These are phyloP conservation scores for Chlamydomonas urium DNA, from an alignment of 139 green algal genomes.

Conservation along the genomic window DNA sequence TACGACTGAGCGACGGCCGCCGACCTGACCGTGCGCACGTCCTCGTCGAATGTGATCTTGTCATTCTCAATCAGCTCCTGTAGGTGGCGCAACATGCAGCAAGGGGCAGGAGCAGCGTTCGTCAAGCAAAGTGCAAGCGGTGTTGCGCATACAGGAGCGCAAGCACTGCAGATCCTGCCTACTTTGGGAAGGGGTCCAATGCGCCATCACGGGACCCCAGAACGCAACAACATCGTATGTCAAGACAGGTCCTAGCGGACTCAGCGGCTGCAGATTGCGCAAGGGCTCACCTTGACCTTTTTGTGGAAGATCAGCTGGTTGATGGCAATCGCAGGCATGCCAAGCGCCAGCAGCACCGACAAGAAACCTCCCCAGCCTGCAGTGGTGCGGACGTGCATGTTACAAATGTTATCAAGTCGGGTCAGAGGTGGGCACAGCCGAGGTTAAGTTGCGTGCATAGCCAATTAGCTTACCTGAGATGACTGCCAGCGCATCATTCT, in stretches of 20 bases:
- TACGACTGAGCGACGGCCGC: too few relatives aligned
- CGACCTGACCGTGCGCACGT: not conserved
- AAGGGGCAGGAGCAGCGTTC: not conserved
- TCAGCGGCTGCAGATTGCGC: too few relatives aligned
- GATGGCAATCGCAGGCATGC: conserved; percentile 9
- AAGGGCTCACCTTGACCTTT: conserved; percentile 4
- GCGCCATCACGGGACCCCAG: not conserved
- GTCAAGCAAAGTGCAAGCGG: not conserved
- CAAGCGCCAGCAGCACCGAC: not conserved
- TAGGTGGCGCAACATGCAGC: not conserved
- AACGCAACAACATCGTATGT: not conserved
- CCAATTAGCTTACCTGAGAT: too few relatives aligned
- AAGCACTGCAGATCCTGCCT: not conserved
- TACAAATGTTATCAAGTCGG: too few relatives aligned
- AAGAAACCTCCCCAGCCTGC: conserved; percentile 13
- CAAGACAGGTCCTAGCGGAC: too few relatives aligned
- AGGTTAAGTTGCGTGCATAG: too few relatives aligned
- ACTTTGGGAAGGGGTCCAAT: not conserved
- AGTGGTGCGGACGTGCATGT: too few relatives aligned
- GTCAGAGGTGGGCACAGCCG: too few relatives aligned
- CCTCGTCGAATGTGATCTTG: conserved; percentile 9
- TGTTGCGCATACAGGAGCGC: not conserved
- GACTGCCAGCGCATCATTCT: too few relatives aligned
- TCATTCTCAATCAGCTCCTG: conserved; percentile 1
- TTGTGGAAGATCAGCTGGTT: conserved; percentile 11